A percentile compares a stretch with the other conserved stretches of the same genome.
Conservation (phyloP, 192 early-diverging fungal species). For the Coemansia sp. region DNA sequence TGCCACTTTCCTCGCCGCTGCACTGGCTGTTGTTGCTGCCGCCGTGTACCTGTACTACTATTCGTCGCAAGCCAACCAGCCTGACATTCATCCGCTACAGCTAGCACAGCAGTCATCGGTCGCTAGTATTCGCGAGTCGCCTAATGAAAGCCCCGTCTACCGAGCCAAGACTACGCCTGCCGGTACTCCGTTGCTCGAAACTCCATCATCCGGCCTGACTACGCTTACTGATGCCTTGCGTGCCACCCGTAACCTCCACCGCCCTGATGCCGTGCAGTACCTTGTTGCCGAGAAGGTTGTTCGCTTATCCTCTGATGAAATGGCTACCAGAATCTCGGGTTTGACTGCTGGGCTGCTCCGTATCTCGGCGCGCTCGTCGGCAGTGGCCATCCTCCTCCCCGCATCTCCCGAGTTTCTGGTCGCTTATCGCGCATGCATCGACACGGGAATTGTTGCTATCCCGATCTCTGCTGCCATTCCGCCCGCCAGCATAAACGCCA, state of each 20-base stretch:
- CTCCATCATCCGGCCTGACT: constrained; percentile 6
- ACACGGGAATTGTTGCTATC: constrained; percentile 38
- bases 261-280: constrained; percentile 18
- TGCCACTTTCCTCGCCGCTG: constrained; percentile 22
- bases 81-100: constrained; percentile 52
- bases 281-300: constrained; percentile 13
- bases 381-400: constrained; percentile 27
- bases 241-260: constrained; percentile 15
- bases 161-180: constrained; percentile 48
- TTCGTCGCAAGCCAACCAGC: constrained; percentile 53
- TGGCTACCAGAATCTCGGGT: constrained; percentile 14
- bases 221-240: constrained; percentile 37
- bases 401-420: constrained; percentile 29
- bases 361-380: background rate
- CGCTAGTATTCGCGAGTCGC: constrained; percentile 34
- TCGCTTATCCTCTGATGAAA: constrained; percentile 13
- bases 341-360: constrained; percentile 26
- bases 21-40: constrained; percentile 22
- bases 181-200: constrained; percentile 23
- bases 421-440: constrained; percentile 49
- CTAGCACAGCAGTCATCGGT: constrained; percentile 47
- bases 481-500: constrained; percentile 13
- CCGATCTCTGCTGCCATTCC: constrained; percentile 22
- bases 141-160: constrained; percentile 36
- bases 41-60: constrained; percentile 49